Evolutionary conservation across 306 rosid genomes (phyloP), one percentile per base, ranked within the genome.

Genomic region (Crotalaria pallida): DNA sequence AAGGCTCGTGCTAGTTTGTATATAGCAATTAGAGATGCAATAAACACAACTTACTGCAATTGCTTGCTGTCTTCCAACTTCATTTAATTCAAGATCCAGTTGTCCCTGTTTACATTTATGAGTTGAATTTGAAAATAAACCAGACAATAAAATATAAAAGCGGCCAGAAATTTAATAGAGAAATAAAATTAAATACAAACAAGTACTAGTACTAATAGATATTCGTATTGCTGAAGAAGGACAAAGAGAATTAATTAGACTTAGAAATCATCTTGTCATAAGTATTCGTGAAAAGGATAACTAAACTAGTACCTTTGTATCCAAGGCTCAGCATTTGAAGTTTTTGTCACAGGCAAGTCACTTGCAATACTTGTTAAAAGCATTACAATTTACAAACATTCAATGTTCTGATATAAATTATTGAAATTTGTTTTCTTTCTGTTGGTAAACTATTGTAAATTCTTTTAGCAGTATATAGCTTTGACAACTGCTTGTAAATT

Each of bases 51-150:
- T 84, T 85, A 94, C 97, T 63, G 79, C 87, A 64, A 65, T 86
- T 44, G 99, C 97, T 81, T 94, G 97, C 77, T 71, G 80, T 77
- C 99, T 88, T 62, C 99, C 97, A 60, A 77, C 87, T 84, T 91
- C 99, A 84, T 91, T 94, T 64, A 91, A 71, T 61, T 87, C 95
- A 61, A 94, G 88, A 69, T 94, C 97, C 80, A 91, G 72, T 33
- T 94, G 96, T 23, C 97, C 99, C 96, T 94, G 74, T 79, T 73
- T 19, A 78, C 71, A 75, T 15, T 52, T 41, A 75, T 63, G 18
- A 58, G 70, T n/a, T 43, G 36, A 68, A 66, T 12, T 15, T 67
- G 41, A 68, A 77, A n/a, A 62, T 58, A 49, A 19, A 19, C 47
- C 43, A 47, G 36, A 19, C 61, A 53, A 10, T 56, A 55, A 64